A percentile compares a stretch with the other conserved stretches of the same genome.
Conservation (phyloP, 106 monocot genomes). For the Agapanthus africanus region DNA sequence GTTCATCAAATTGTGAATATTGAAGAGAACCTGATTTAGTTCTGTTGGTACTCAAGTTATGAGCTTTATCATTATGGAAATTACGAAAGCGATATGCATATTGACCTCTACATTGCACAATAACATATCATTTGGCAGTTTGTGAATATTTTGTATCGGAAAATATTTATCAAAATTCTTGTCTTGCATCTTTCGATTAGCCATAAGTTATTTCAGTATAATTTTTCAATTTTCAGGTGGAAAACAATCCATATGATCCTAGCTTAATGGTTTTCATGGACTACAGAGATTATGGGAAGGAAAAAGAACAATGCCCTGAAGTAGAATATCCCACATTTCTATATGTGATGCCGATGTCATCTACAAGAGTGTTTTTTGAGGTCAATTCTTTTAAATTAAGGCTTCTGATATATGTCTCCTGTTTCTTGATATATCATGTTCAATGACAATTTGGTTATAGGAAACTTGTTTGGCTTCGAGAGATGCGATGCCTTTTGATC, state of each 20-base stretch:
- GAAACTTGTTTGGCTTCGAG: constrained; percentile 97
- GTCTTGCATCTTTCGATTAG: background rate
- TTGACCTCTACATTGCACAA: too few relatives aligned
- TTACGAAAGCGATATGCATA: too few relatives aligned
- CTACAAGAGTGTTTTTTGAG: constrained; percentile 87
- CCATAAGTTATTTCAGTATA: constrained; percentile 4
- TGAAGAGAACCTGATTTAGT: too few relatives aligned
- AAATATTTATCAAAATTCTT: background rate
- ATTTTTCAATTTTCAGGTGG: constrained; percentile 55
- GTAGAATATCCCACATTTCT: constrained; percentile 87
- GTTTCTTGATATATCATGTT: background rate
- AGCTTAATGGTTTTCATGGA: constrained; percentile 44
- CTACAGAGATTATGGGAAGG: constrained; percentile 66
- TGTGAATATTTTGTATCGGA: too few relatives aligned
- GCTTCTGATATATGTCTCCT: too few relatives aligned
- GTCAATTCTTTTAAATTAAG: constrained; percentile 20
- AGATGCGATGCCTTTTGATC: constrained; percentile 89
- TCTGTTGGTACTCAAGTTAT: too few relatives aligned
- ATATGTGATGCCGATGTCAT: constrained; percentile 92
- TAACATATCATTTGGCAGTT: too few relatives aligned
- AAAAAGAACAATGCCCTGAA: constrained; percentile 22
- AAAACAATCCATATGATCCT: constrained; percentile 98
- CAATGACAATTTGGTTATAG: constrained; percentile 29
- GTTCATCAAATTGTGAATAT: constrained; percentile 9
- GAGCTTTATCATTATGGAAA: too few relatives aligned